These are phyloP conservation scores for Tricholoma terreum DNA, from an alignment of 768 basidiomycete species.

Conservation along the genomic window DNA sequence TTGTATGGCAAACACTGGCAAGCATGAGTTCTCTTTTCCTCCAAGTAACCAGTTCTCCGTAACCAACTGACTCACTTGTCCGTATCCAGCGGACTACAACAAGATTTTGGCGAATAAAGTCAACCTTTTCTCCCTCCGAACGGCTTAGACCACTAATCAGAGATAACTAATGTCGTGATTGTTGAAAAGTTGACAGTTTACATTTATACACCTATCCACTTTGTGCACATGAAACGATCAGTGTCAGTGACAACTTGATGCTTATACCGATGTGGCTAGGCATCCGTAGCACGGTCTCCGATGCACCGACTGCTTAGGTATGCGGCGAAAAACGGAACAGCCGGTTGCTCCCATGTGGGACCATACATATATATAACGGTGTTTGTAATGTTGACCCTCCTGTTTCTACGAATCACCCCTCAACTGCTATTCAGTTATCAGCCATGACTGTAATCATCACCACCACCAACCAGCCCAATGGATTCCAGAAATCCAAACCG, in stretches of 20 bases:
- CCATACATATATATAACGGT: slow-evolving; percentile 1
- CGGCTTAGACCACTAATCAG: too few species aligned
- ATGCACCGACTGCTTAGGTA: too few species aligned
- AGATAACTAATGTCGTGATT: too few species aligned
- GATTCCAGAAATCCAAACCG: slow-evolving; percentile 66
- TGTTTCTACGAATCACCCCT: neutral
- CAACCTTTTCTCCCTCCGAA: too few species aligned
- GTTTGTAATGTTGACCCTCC: neutral
- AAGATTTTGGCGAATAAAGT: too few species aligned
- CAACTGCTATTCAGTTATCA: slow-evolving; percentile 1
- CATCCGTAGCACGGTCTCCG: too few species aligned
- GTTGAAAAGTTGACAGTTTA: too few species aligned
- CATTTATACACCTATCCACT: too few species aligned
- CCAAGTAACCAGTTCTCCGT: too few species aligned
- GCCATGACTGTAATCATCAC: slow-evolving; percentile 63
- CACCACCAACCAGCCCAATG: slow-evolving; percentile 71
- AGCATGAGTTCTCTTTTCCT: neutral
- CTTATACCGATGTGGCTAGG: too few species aligned
- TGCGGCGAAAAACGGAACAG: slow-evolving; percentile 9
- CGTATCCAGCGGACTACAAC: too few species aligned
- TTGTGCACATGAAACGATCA: neutral
- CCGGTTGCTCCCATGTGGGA: slow-evolving; percentile 10
- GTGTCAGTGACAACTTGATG: neutral
- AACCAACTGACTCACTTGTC: too few species aligned
- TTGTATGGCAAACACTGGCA: neutral